Percentiles rank a stretch among this genome's conserved stretches.
phyloP scores from a whole-genome alignment of 345 rosid genomes.

The Pistacia integerrima region DNA sequence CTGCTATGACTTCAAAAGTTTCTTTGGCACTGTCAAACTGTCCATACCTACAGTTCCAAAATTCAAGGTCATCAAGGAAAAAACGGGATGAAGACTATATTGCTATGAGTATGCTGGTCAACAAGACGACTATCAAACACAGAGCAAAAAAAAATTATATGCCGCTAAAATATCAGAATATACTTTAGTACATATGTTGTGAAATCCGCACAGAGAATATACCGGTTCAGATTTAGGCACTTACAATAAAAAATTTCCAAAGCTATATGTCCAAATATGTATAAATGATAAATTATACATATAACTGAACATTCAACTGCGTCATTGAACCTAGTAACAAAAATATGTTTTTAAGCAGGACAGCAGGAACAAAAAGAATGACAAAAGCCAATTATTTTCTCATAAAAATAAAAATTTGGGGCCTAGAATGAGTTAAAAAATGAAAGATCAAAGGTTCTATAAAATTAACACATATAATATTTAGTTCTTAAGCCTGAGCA shows the following conservation, averaged over 20 bases:
- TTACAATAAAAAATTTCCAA: background rate
- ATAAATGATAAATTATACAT: background rate
- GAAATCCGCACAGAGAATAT: background rate
- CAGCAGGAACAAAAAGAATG: background rate
- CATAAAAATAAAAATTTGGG: background rate
- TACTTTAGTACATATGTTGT: background rate
- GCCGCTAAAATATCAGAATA: background rate
- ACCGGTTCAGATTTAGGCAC: background rate
- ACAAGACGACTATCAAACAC: slow-evolving; percentile 3
- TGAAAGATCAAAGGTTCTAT: background rate
- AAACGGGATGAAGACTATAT: background rate
- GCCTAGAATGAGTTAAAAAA: background rate
- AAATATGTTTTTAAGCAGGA: background rate
- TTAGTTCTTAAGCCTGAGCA: background rate
- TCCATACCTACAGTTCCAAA: slow-evolving; percentile 73
- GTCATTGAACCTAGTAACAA: background rate
- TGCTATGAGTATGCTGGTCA: background rate
- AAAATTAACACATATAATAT: background rate
- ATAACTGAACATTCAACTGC: background rate
- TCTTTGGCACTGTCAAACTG: slow-evolving; percentile 96
- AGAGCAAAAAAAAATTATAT: background rate
- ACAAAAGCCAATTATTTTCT: background rate
- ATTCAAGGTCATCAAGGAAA: slow-evolving; percentile 10
- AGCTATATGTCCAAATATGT: background rate
- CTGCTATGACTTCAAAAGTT: slow-evolving; percentile 95